Evolutionary conservation across 768 basidiomycete genomes (phyloP).

Genomic region (Gloeopeniophorella convolvens): DNA sequence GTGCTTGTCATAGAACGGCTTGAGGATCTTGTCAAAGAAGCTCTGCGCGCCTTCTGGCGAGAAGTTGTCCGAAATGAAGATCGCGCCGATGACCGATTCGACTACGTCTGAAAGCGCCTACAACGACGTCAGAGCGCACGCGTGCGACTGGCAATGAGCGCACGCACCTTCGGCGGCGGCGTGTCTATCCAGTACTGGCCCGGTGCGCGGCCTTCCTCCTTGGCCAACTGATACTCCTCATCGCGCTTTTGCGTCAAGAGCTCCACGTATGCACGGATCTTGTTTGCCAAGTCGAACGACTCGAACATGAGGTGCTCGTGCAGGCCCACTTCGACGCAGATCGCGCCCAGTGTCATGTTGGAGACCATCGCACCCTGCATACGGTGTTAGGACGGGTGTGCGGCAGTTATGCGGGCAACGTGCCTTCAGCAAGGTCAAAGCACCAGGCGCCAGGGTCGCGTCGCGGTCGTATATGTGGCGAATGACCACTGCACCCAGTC

Average conservation of each 20-base stretch:
- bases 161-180: conserved; percentile 67
- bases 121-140: neutral
- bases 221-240: conserved; percentile 42
- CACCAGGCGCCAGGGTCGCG: conserved; percentile 61
- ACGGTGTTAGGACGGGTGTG: neutral
- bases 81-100: conserved; percentile 72
- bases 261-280: conserved; percentile 48
- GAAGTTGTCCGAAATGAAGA: conserved; percentile 73
- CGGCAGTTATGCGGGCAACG: neutral
- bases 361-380: conserved; percentile 79
- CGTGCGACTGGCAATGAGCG: neutral
- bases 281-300: conserved; percentile 42
- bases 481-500: conserved; percentile 51
- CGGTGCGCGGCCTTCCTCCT: conserved; percentile 42
- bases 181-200: conserved; percentile 77
- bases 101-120: conserved; percentile 76
- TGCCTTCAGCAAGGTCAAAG: conserved; percentile 75
- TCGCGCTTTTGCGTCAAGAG: conserved; percentile 40
- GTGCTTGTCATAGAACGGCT: conserved; percentile 75
- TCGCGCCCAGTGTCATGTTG: conserved; percentile 66
- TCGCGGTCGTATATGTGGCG: conserved; percentile 62
- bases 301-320: conserved; percentile 55
- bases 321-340: conserved; percentile 66
- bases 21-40: conserved; percentile 60
- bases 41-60: conserved; percentile 51